Percentiles rank a stretch among this genome's conserved stretches.
Evolutionary conservation across 768 basidiomycete genomes (phyloP).

Genomic region (Hygrocybe punicea): DNA sequence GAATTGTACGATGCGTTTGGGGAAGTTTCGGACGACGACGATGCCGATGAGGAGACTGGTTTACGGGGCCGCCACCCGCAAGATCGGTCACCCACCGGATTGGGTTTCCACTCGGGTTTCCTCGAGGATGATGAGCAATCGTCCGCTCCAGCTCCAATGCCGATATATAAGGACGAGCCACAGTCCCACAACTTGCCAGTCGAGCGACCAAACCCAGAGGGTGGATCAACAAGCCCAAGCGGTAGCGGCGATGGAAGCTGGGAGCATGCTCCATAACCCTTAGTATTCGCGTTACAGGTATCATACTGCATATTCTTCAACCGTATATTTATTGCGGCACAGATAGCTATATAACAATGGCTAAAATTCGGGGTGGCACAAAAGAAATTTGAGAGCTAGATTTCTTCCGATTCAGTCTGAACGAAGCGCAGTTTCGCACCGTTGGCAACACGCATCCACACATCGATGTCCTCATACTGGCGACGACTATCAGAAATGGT

Average conservation of each 20-base stretch:
- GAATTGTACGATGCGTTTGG: constrained; percentile 98
- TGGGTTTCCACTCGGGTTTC: constrained; percentile 76
- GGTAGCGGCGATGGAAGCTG: constrained; percentile 67
- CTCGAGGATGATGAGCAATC: constrained; percentile 70
- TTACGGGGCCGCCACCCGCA: constrained; percentile 44
- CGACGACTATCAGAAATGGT: constrained; percentile 11
- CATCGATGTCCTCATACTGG: constrained; percentile 84
- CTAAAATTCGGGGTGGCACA: constrained; percentile 9
- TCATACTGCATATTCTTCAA: background rate
- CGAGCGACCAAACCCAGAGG: constrained; percentile 13
- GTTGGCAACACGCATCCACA: constrained; percentile 80
- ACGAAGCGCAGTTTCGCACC: constrained; percentile 77
- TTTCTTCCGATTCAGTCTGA: constrained; percentile 11
- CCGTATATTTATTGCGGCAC: background rate
- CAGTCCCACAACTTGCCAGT: constrained; percentile 21
- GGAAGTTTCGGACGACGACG: constrained; percentile 79
- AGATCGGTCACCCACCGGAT: constrained; percentile 32
- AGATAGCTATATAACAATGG: background rate
- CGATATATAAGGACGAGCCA: constrained; percentile 58
- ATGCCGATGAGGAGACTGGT: constrained; percentile 68
- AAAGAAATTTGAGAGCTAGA: constrained; percentile 8
- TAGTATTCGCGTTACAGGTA: too few species aligned
- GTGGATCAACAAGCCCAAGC: constrained; percentile 32
- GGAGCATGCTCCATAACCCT: constrained; percentile 56
- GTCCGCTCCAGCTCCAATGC: constrained; percentile 30